Conservation (phyloP, 2,329 filamentous ascomycete genomes). For the Phymatotrichopsis omnivora region DNA sequence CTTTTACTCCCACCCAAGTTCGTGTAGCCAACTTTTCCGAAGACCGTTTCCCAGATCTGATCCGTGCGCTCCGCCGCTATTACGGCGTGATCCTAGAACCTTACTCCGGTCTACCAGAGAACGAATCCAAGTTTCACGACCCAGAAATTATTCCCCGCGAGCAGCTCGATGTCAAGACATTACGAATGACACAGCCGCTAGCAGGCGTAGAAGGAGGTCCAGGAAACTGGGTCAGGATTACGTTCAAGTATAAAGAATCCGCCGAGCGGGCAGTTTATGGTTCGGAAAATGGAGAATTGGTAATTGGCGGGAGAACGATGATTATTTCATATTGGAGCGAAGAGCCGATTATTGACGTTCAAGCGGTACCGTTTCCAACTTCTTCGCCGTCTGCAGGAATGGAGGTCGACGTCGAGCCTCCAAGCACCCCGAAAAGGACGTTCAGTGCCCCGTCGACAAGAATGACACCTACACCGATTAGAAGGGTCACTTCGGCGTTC, state of each 20-base stretch:
- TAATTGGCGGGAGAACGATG: constrained; percentile 24
- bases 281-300: constrained; percentile 17
- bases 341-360: constrained; percentile 19
- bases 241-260: constrained; percentile 23
- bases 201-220: constrained; percentile 23
- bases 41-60: constrained; percentile 24
- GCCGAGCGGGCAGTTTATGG: constrained; percentile 23
- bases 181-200: constrained; percentile 23
- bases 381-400: constrained; percentile 20
- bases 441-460: constrained; percentile 12
- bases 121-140: constrained; percentile 24
- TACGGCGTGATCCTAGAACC: constrained; percentile 26
- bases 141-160: constrained; percentile 26
- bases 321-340: constrained; percentile 23
- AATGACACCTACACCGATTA: constrained; percentile 10
- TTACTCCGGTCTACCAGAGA: constrained; percentile 23
- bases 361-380: constrained; percentile 10
- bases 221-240: constrained; percentile 25
- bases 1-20: constrained; percentile 27
- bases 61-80: constrained; percentile 25
- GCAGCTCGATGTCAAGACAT: constrained; percentile 21
- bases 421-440: constrained; percentile 6
- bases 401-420: constrained; percentile 20
- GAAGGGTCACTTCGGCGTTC: constrained; percentile 17
- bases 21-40: constrained; percentile 26